Evolutionary conservation across 2,329 filamentous ascomycete species (phyloP), one percentile per base, ranked within the genome.

Genomic region (Pyricularia sp.): DNA sequence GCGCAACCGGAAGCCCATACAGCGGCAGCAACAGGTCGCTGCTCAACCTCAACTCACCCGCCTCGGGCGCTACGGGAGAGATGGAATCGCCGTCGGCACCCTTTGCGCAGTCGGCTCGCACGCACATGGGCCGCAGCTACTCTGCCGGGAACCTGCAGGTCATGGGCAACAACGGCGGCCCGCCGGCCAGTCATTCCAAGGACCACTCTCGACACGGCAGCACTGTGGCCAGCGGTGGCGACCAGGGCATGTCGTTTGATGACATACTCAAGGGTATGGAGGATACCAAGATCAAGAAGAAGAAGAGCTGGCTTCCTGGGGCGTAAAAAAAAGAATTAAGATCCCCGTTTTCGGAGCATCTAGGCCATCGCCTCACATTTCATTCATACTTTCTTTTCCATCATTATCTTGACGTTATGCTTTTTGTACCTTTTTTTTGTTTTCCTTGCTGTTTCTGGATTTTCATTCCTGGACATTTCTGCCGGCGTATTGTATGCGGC

Each of bases 221-320:
- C 36, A 12, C 63, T n/a, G 31, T 33, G 10, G 3, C 50, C 1
- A n/a, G n/a, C n/a, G 14, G 36, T 20, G 66, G 64, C 28, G 69
- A 61, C n/a, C 69, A 66, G 0, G 74, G 72, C 1, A 76, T 74
- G 71, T 77, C 78, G 30, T 79, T 79, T 71, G 78, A 79, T 64
- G 75, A 77, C 68, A 79, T 79, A 25, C 72, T 79, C 67, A 75
- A 77, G 72, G 76, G 73, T 69, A 78, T 79, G 73, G 75, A 77
- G 67, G 69, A 70, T 63, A 72, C 72, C 36, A 71, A 74, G 71
- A 72, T 72, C 69, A 74, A 75, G 70, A 75, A 76, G 72, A 78
- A 77, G 73, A 74, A 74, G 68, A 71, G 69, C 11, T 75, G 66
- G 66, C 23, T 68, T 58, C 66, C 66, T 68, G 55, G 55, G 23